Evolutionary conservation across 345 rosid genomes (phyloP), one percentile per base, ranked within the genome.

Genomic region (Lagerstroemia speciosa): DNA sequence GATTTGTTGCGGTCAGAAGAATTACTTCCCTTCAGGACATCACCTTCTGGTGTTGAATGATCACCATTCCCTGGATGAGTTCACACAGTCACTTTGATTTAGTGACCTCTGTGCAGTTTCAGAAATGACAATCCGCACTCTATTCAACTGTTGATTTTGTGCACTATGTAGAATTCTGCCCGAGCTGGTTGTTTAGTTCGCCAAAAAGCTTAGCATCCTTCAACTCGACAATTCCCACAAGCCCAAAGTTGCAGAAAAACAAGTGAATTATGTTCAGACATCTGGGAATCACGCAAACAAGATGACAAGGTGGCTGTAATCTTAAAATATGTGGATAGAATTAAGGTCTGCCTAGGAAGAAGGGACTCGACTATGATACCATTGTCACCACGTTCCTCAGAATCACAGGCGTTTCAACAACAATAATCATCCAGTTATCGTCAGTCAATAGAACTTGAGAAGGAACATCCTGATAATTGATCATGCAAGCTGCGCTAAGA

Each of bases 1-100:
- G 92, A 71, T 83, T 83, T 86, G 74, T 78, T 84, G 53, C 78
- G 75, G 66, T 86, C 87, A 38, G 86, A 72, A 50, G 86, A 77
- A 67, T 83, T 82, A 58, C 80, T 84, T 65, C 77, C 85, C 75
- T 78, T 85, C 43, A 84, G 75, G 73, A 81, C 84, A 74, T 87
- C 88, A 61, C 89, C 87, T 73, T 79, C 83, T 60, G 74, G 80
- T 73, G 70, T 74, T 72, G 84, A 80, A 31, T 41, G 70, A 75
- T 85, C 87, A 36, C 80, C 87, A 73, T 85, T 82, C 69, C 83
- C 93, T 87, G 75, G 46, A 72, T 40, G 74, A 76, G 30, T 43
- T 45, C n/a, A 6, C 41, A 36, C 6, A 1, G 1, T 34, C 20
- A 19, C 36, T 16, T 27, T 8, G 36, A 61, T 61, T 29, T 36